Percentiles rank a stretch among this genome's conserved stretches.
Evolutionary conservation across 1,284 basidiomycete species (phyloP).

Genomic region (Ustilago curta): DNA sequence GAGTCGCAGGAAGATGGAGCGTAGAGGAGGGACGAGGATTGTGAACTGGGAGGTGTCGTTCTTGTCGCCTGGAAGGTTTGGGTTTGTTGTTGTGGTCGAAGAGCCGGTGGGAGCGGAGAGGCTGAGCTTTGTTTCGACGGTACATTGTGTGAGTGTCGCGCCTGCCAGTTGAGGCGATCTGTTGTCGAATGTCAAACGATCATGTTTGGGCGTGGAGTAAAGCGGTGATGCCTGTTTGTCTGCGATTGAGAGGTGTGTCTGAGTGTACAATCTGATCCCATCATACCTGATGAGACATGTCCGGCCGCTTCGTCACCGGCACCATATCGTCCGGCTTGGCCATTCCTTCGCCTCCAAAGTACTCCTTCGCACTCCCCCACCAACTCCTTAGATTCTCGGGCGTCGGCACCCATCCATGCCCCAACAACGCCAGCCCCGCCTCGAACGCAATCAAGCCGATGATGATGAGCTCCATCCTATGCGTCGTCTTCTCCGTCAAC

Average conservation of each 20-base stretch:
- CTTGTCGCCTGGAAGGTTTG: constrained; percentile 23
- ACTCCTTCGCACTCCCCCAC: constrained; percentile 10
- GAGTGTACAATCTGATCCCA: neutral
- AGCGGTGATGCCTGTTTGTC: constrained; percentile 1
- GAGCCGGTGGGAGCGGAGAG: constrained; percentile 19
- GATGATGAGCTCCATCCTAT: constrained; percentile 67
- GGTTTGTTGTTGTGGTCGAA: constrained; percentile 29
- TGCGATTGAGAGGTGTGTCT: constrained; percentile 1
- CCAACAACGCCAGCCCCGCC: constrained; percentile 54
- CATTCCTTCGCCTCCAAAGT: neutral
- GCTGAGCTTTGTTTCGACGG: constrained; percentile 13
- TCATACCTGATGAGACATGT: constrained; percentile 14
- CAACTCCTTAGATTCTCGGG: constrained; percentile 29
- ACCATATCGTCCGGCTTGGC: neutral
- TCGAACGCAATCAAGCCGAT: constrained; percentile 64
- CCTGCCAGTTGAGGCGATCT: neutral
- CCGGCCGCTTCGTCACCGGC: neutral
- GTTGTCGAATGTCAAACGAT: neutral
- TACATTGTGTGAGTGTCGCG: constrained; percentile 13
- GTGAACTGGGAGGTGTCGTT: constrained; percentile 30
- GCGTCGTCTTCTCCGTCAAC: constrained; percentile 63
- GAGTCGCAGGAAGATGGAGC: too few relatives aligned
- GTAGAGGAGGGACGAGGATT: constrained; percentile 1
- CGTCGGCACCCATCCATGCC: constrained; percentile 60
- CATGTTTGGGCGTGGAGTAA: neutral